Conservation (phyloP, 1,284 basidiomycete genomes). For the Dichomitus squalens region DNA sequence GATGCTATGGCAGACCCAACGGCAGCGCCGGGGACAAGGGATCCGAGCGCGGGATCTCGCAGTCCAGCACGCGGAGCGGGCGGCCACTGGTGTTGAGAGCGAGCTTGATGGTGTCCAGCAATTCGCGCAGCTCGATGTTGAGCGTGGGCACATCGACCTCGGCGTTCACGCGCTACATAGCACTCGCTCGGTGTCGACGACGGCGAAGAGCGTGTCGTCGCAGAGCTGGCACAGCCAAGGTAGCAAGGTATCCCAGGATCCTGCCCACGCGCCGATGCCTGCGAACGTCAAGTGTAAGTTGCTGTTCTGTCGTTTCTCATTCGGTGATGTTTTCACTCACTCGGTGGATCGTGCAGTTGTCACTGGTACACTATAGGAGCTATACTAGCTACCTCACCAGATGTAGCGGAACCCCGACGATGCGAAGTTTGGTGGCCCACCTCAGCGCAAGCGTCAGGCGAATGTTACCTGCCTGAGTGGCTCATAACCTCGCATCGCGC, state of each 20-base stretch:
- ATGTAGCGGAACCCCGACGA: conserved; percentile 60
- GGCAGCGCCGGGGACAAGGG: conserved; percentile 18
- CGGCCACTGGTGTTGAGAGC: conserved; percentile 55
- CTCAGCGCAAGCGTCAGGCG: conserved; percentile 63
- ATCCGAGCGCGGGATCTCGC: conserved; percentile 48
- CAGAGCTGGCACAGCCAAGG: conserved; percentile 61
- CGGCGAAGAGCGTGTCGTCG: conserved; percentile 74
- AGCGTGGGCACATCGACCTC: conserved; percentile 64
- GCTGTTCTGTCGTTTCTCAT: not conserved
- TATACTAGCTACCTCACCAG: conserved; percentile 65
- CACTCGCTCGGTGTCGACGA: conserved; percentile 69
- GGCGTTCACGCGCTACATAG: conserved; percentile 78
- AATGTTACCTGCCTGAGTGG: too few relatives aligned
- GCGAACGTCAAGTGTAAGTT: conserved; percentile 80
- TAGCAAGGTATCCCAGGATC: conserved; percentile 24
- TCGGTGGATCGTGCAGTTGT: conserved; percentile 53
- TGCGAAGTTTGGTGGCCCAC: conserved; percentile 62
- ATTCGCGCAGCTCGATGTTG: conserved; percentile 77
- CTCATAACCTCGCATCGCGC: too few relatives aligned
- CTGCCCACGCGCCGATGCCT: conserved; percentile 40
- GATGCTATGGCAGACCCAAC: conserved; percentile 24
- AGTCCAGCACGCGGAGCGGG: conserved; percentile 55
- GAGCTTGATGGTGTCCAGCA: conserved; percentile 60
- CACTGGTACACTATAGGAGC: conserved; percentile 73
- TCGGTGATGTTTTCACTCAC: not conserved